These are phyloP conservation scores for Camellia lanceoleosa DNA, from an alignment of 148 eudicot species.

Conservation along the genomic window DNA sequence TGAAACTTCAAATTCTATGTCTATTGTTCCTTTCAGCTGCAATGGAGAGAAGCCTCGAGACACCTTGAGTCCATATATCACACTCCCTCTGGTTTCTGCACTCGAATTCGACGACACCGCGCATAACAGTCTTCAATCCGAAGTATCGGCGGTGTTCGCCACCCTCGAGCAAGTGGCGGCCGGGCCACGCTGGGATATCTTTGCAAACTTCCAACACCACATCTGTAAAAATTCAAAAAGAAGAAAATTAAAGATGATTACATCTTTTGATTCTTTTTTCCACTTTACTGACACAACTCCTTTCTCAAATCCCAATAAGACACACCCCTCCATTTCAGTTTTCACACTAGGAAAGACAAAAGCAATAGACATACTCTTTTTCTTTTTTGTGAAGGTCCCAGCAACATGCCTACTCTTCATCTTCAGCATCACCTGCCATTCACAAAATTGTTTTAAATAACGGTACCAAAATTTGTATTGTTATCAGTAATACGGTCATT, in stretches of 20 bases:
- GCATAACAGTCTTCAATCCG: constrained; percentile 63
- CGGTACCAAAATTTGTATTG: too few relatives aligned
- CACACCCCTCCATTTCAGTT: constrained; percentile 39
- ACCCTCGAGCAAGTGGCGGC: constrained; percentile 85
- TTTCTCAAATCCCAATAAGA: constrained; percentile 81
- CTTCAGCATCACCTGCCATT: constrained; percentile 77
- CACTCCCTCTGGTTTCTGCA: constrained; percentile 78
- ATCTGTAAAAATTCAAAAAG: constrained; percentile 42
- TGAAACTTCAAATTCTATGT: background rate
- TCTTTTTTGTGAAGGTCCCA: constrained; percentile 99
- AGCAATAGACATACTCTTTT: constrained; percentile 72
- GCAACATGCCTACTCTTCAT: constrained; percentile 98
- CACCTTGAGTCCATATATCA: constrained; percentile 90
- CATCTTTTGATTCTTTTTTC: constrained; percentile 38
- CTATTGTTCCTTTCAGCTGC: constrained; percentile 28
- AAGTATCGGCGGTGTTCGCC: constrained; percentile 73
- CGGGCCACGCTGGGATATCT: constrained; percentile 93
- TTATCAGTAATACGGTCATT: too few relatives aligned
- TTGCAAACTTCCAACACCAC: constrained; percentile 78
- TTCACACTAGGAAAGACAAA: constrained; percentile 39
- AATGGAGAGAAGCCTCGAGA: constrained; percentile 59
- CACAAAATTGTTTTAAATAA: background rate
- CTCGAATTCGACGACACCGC: constrained; percentile 89
- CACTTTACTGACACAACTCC: constrained; percentile 31
- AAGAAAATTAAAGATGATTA: constrained; percentile 26